Percentiles rank a stretch among this genome's conserved stretches.
These are phyloP conservation scores for Sporobolomyces roseus DNA, from an alignment of 768 basidiomycete species.

Conservation along the genomic window DNA sequence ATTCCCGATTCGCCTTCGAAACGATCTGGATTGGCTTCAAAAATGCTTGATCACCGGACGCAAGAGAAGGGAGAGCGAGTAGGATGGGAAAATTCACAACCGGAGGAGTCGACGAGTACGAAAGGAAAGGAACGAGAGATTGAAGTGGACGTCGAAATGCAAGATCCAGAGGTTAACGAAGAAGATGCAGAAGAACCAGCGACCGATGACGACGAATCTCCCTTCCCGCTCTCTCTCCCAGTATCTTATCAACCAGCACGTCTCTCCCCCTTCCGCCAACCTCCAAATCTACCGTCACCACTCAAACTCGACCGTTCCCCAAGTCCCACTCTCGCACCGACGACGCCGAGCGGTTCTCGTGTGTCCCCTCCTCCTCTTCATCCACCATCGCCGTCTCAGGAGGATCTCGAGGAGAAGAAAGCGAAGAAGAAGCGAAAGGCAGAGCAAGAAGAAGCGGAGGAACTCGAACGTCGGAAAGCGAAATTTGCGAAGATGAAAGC, in stretches of 20 bases:
- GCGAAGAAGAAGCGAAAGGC: constrained; percentile 14
- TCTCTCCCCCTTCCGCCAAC: neutral
- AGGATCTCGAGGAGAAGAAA: neutral
- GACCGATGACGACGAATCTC: constrained; percentile 18
- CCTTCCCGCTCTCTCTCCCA: neutral
- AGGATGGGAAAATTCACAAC: constrained; percentile 28
- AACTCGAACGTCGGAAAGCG: constrained; percentile 1
- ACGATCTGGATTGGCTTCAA: neutral
- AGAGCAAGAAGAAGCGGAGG: constrained; percentile 8
- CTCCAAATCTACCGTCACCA: neutral
- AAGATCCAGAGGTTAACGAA: neutral
- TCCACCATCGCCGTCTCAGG: neutral
- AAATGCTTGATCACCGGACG: constrained; percentile 23
- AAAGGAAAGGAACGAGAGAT: neutral
- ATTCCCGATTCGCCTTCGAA: neutral
- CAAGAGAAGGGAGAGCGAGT: constrained; percentile 2
- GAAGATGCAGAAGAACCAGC: constrained; percentile 18
- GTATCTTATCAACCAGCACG: neutral
- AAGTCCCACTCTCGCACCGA: neutral
- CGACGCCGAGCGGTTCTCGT: neutral
- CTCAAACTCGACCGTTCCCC: neutral
- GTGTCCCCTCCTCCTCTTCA: neutral
- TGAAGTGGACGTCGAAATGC: neutral
- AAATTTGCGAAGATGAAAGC: constrained; percentile 3
- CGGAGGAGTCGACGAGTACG: neutral